Percentiles rank a stretch among this genome's conserved stretches.
phyloP scores from a whole-genome alignment of 2,329 filamentous ascomycete genomes.

The Nemania serpens region DNA sequence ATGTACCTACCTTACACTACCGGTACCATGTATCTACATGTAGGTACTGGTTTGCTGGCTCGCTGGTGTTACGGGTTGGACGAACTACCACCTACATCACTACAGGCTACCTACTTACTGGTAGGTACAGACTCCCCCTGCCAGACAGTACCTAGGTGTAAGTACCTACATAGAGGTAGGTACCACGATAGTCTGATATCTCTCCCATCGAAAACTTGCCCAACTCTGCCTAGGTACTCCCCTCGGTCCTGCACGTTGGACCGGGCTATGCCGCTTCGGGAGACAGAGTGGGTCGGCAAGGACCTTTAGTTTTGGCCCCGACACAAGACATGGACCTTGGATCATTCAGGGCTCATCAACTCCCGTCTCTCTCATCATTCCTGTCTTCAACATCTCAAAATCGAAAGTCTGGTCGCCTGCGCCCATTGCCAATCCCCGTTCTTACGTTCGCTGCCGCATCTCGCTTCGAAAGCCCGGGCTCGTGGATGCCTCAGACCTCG shows the following conservation, averaged over 20 bases:
- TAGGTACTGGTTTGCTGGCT: background rate
- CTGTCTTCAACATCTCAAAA: conserved; percentile 36
- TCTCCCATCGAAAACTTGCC: conserved; percentile 17
- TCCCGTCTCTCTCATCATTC: conserved; percentile 36
- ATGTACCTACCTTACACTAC: background rate
- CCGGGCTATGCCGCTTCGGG: conserved; percentile 26
- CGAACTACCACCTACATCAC: too few species aligned
- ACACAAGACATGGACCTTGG: conserved; percentile 35
- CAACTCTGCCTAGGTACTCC: conserved; percentile 17
- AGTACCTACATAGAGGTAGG: too few species aligned
- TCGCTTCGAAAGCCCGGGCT: background rate
- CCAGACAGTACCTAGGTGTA: background rate
- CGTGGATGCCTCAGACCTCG: conserved; percentile 7
- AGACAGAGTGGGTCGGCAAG: conserved; percentile 25
- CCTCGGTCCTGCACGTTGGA: conserved; percentile 31
- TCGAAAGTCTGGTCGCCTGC: conserved; percentile 19
- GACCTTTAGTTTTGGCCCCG: conserved; percentile 36
- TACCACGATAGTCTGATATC: too few species aligned
- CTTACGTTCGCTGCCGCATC: conserved; percentile 9
- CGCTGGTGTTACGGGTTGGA: background rate
- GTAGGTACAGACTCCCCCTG: background rate
- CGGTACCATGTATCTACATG: too few species aligned
- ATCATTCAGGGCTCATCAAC: conserved; percentile 38
- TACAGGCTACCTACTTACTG: too few species aligned
- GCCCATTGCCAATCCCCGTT: conserved; percentile 14